A percentile compares a stretch with the other conserved stretches of the same genome.
Conservation (phyloP, 139 green algal species). For the Tetradesmus lagerheimii region DNA sequence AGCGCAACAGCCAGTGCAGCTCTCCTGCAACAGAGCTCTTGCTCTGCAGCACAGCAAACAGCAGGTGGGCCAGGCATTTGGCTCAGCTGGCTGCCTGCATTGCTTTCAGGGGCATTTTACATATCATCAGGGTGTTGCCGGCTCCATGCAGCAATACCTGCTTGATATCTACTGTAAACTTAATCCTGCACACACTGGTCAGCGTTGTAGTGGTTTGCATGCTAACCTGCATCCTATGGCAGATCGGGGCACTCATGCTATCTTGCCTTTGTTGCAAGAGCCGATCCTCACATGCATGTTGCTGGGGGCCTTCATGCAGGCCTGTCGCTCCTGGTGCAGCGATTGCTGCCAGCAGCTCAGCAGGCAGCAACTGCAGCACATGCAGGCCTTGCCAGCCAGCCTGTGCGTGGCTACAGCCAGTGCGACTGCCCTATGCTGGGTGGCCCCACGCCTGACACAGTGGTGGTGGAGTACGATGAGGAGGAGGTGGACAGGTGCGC, state of each 20-base stretch:
- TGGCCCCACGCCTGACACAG: constrained; percentile 24
- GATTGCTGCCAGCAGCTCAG: background rate
- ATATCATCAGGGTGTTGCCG: background rate
- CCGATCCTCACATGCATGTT: background rate
- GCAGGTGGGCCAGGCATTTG: background rate
- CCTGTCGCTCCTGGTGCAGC: background rate
- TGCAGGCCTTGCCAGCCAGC: background rate
- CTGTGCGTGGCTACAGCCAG: constrained; percentile 2
- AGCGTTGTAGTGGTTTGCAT: background rate
- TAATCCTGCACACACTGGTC: background rate
- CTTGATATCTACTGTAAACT: background rate
- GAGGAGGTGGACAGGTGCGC: constrained; percentile 46
- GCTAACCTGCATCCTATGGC: background rate
- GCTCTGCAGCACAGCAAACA: background rate
- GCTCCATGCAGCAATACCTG: background rate
- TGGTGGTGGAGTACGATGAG: constrained; percentile 39
- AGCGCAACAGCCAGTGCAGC: background rate
- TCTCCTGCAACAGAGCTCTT: background rate
- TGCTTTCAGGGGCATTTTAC: background rate
- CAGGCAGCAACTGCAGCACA: background rate
- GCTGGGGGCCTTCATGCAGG: background rate
- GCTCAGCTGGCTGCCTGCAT: no score
- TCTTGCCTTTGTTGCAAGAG: no score
- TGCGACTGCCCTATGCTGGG: constrained; percentile 40
- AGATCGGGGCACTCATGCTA: background rate